A percentile compares a stretch with the other conserved stretches of the same genome.
phyloP scores from a whole-genome alignment of 768 basidiomycete genomes.

The Amanita pseudoporphyria region DNA sequence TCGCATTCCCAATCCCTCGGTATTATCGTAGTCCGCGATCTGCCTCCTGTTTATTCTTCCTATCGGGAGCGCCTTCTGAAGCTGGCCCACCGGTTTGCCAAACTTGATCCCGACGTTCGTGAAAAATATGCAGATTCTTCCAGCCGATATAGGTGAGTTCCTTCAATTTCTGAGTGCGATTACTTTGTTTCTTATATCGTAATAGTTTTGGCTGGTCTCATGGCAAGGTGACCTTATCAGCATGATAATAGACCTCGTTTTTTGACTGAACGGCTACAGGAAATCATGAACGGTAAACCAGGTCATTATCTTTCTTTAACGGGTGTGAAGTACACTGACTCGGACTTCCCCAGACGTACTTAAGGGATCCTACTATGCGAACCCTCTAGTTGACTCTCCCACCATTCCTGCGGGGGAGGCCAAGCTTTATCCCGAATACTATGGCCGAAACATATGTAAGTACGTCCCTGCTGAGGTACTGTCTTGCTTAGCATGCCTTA shows the following conservation, averaged over 20 bases:
- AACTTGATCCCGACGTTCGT: conserved; percentile 50
- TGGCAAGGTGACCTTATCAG: conserved; percentile 55
- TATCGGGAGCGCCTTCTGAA: conserved; percentile 68
- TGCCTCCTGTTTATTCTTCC: conserved; percentile 54
- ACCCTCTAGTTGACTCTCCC: conserved; percentile 61
- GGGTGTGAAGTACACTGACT: neutral
- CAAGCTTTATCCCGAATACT: conserved; percentile 69
- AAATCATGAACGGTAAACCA: conserved; percentile 93
- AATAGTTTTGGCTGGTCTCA: conserved; percentile 93
- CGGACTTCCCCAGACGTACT: conserved; percentile 44
- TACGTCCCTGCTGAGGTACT: conserved; percentile 11
- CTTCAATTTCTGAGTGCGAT: neutral
- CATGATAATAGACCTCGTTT: neutral
- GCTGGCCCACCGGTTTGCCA: conserved; percentile 68
- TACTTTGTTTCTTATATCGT: neutral
- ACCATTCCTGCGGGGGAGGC: conserved; percentile 48
- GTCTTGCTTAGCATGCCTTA: conserved; percentile 15
- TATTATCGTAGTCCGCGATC: conserved; percentile 72
- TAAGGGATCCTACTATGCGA: conserved; percentile 95
- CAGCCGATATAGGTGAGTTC: conserved; percentile 64
- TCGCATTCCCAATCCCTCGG: conserved; percentile 69
- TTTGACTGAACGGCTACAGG: conserved; percentile 31
- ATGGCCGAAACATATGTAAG: conserved; percentile 80
- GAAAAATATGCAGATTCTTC: conserved; percentile 69
- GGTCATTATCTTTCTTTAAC: conserved; percentile 25